A percentile compares a stretch with the other conserved stretches of the same genome.
phyloP scores from a whole-genome alignment of 2,329 filamentous ascomycete genomes.

The Botryotinia narcissicola region DNA sequence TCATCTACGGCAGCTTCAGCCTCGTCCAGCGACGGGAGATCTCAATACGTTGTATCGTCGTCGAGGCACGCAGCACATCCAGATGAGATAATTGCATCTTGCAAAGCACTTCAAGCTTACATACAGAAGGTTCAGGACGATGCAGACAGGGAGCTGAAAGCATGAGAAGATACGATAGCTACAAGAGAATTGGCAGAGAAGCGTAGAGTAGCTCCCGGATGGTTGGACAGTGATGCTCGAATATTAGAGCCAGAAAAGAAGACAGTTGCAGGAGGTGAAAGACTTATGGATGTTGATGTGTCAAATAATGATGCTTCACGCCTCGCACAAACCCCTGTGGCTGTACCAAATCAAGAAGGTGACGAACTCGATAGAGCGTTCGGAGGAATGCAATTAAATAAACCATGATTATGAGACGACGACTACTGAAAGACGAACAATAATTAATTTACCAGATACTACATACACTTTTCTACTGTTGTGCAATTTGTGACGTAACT shows the following conservation, averaged over 20 bases:
- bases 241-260: constrained; percentile 66
- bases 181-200: constrained; percentile 75
- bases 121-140: constrained; percentile 66
- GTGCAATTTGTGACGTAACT: constrained; percentile 11
- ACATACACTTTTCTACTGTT: background rate
- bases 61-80: constrained; percentile 83
- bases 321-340: constrained; percentile 39
- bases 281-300: constrained; percentile 38
- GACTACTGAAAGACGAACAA: background rate
- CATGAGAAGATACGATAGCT: constrained; percentile 66
- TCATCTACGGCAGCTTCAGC: constrained; percentile 57
- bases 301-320: constrained; percentile 36
- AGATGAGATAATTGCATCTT: constrained; percentile 79
- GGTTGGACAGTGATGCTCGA: constrained; percentile 71
- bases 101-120: constrained; percentile 73
- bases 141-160: constrained; percentile 63
- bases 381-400: constrained; percentile 45
- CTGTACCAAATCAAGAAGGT: constrained; percentile 46
- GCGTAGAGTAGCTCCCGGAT: constrained; percentile 74
- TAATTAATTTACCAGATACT: background rate
- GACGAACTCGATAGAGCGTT: constrained; percentile 54
- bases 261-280: constrained; percentile 20
- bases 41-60: constrained; percentile 72
- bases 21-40: constrained; percentile 47
- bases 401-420: constrained; percentile 18